These are phyloP conservation scores for Jacaranda copaia DNA, from an alignment of 257 asterid genomes.

Conservation along the genomic window DNA sequence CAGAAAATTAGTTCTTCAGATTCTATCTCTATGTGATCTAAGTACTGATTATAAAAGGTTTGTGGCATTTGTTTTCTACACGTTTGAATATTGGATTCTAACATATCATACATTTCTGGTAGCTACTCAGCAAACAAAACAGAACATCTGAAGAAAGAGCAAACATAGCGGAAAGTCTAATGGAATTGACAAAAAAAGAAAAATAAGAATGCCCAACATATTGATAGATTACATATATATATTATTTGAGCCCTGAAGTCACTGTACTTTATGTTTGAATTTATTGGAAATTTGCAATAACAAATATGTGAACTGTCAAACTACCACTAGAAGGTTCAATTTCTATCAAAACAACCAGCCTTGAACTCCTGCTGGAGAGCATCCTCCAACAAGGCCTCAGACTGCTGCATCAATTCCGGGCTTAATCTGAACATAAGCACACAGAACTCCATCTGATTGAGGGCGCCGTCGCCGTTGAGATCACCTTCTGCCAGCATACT, in stretches of 20 bases:
- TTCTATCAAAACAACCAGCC: conserved; percentile 19
- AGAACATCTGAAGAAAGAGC: neutral
- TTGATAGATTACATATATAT: neutral
- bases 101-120: no score
- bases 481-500: conserved; percentile 80
- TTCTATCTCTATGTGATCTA: neutral
- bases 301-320: neutral
- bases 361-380: conserved; percentile 55
- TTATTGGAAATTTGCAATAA: conserved; percentile 5
- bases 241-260: neutral
- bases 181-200: neutral
- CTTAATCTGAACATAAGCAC: conserved; percentile 88
- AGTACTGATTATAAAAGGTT: conserved; percentile 2
- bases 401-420: conserved; percentile 76
- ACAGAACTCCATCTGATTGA: conserved; percentile 84
- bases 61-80: no score
- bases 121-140: no score
- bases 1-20: neutral
- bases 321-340: neutral
- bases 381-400: conserved; percentile 55
- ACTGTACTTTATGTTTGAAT: neutral
- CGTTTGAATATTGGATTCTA: no score
- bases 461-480: conserved; percentile 67
- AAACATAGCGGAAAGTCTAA: no score
- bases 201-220: neutral